Percentiles rank a stretch among this genome's conserved stretches.
Conservation (phyloP, 192 early-diverging fungal species). For the Umbelopsis ramanniana region DNA sequence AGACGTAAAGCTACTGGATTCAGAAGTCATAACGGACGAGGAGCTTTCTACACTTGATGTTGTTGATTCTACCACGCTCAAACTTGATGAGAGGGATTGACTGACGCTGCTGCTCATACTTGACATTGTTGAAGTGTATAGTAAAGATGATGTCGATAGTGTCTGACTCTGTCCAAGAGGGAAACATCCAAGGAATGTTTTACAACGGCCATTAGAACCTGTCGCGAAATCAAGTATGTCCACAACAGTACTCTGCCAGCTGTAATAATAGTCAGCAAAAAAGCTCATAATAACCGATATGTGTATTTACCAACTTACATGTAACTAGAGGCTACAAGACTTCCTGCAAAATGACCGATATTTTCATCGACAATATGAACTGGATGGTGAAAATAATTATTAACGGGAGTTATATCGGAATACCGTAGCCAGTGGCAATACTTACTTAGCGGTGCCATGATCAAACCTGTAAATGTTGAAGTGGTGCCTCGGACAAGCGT, state of each 20-base stretch:
- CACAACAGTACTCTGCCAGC: background rate
- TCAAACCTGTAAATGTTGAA: background rate
- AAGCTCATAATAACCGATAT: background rate
- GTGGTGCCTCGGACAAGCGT: background rate
- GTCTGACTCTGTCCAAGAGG: background rate
- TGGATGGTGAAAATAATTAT: background rate
- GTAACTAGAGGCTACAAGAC: background rate
- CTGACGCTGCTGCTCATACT: no score
- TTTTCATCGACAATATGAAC: background rate
- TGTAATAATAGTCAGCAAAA: background rate
- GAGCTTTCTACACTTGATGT: no score
- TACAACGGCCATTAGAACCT: background rate
- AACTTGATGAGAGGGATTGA: no score
- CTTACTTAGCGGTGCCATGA: background rate
- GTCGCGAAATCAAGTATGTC: background rate
- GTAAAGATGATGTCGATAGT: no score
- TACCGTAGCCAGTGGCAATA: background rate
- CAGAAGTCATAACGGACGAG: no score
- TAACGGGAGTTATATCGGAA: background rate
- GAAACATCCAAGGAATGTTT: background rate
- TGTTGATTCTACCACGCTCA: no score
- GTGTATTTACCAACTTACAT: background rate
- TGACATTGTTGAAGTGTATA: no score
- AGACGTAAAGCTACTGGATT: no score
- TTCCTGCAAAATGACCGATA: background rate